These are phyloP conservation scores for Hippophae gyantsensis DNA, from an alignment of 306 rosid species.

Conservation along the genomic window DNA sequence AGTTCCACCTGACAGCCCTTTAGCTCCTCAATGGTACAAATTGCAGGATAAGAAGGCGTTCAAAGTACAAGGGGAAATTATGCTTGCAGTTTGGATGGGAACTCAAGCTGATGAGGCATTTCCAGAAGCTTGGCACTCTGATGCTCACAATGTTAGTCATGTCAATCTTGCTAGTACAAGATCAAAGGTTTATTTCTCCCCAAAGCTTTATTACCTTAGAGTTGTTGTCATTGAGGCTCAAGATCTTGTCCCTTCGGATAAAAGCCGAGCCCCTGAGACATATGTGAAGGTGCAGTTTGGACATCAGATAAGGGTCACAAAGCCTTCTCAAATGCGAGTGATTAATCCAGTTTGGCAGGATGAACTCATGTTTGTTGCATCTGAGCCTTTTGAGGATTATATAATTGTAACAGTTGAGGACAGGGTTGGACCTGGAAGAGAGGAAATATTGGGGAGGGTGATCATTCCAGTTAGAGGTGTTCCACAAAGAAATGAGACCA, in stretches of 20 bases:
- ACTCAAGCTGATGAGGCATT: conserved; percentile 94
- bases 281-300: conserved; percentile 52
- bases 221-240: conserved; percentile 76
- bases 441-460: conserved; percentile 58
- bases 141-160: conserved; percentile 73
- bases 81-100: conserved; percentile 98
- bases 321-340: conserved; percentile 27
- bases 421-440: conserved; percentile 41
- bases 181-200: conserved; percentile 86
- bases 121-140: conserved; percentile 96
- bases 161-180: conserved; percentile 56
- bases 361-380: conserved; percentile 77
- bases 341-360: conserved; percentile 69
- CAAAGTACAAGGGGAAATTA: conserved; percentile 57
- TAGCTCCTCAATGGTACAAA: conserved; percentile 96
- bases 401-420: conserved; percentile 59
- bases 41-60: conserved; percentile 57
- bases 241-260: conserved; percentile 61
- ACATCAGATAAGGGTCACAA: conserved; percentile 43
- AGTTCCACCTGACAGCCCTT: conserved; percentile 84
- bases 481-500: conserved; percentile 36
- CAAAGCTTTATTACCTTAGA: conserved; percentile 74
- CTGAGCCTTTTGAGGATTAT: conserved; percentile 80
- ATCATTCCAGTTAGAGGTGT: conserved; percentile 39
- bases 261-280: conserved; percentile 37